Conservation (phyloP, 1,284 basidiomycete genomes). For the Austroboletus niveus region DNA sequence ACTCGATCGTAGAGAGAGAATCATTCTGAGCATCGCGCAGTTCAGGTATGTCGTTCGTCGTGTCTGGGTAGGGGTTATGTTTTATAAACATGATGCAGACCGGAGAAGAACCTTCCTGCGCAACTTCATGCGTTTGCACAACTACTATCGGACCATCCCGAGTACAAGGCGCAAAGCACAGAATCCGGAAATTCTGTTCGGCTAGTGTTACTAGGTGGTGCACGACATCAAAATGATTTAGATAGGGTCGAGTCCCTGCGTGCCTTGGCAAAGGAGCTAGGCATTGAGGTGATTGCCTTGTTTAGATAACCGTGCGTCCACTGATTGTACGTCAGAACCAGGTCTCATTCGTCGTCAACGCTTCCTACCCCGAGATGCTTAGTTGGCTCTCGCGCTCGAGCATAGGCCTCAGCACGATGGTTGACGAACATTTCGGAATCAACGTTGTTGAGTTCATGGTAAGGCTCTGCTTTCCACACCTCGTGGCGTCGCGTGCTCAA, state of each 20-base stretch:
- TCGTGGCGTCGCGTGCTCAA: conserved; percentile 8
- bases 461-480: conserved; percentile 20
- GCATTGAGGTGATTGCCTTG: conserved; percentile 52
- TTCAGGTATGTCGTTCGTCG: conserved; percentile 62
- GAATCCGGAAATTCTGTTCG: conserved; percentile 36
- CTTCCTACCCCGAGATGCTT: conserved; percentile 72
- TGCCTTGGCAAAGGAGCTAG: conserved; percentile 59
- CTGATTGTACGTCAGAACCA: conserved; percentile 46
- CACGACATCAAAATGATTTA: conserved; percentile 76
- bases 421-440: conserved; percentile 99
- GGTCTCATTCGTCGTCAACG: conserved; percentile 84
- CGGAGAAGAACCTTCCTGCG: conserved; percentile 91
- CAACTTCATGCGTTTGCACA: conserved; percentile 74
- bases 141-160: conserved; percentile 61
- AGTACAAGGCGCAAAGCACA: conserved; percentile 38
- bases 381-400: conserved; percentile 69
- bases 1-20: conserved; percentile 58
- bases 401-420: conserved; percentile 94
- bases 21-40: conserved; percentile 87
- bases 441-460: conserved; percentile 99
- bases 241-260: conserved; percentile 65
- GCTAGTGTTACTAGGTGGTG: conserved; percentile 82
- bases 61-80: not conserved
- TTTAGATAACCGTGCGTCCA: not conserved
- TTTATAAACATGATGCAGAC: conserved; percentile 43